Conservation (phyloP, 2,329 filamentous ascomycete species). For the Pyrenochaeta sp. region DNA sequence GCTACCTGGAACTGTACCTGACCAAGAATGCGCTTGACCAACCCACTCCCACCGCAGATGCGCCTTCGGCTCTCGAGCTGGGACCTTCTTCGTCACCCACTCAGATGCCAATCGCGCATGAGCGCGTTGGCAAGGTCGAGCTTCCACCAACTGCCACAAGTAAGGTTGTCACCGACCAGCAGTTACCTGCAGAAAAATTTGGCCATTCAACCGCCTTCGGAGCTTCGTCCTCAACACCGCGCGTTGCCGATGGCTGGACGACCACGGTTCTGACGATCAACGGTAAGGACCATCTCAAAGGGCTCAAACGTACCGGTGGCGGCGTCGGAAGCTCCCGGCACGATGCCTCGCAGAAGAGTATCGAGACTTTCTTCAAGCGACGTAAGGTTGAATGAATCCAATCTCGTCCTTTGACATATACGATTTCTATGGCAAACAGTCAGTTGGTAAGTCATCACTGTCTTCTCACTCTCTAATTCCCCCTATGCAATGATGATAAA, state of each 20-base stretch:
- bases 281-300: conserved; percentile 73
- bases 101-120: conserved; percentile 3
- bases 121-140: conserved; percentile 3
- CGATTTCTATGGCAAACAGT: not conserved
- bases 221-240: conserved; percentile 1
- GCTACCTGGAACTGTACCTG: conserved; percentile 63
- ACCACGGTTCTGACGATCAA: conserved; percentile 71
- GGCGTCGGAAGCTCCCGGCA: conserved; percentile 82
- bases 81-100: conserved; percentile 4
- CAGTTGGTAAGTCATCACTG: conserved; percentile 31
- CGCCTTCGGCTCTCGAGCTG: not conserved
- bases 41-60: not conserved
- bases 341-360: conserved; percentile 77
- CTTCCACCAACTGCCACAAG: not conserved
- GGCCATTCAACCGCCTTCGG: not conserved
- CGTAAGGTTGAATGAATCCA: conserved; percentile 51
- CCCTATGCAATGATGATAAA: conserved; percentile 61
- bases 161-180: not conserved
- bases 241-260: conserved; percentile 51
- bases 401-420: not conserved
- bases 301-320: conserved; percentile 79
- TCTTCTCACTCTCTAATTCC: conserved; percentile 17
- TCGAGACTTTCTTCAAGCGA: conserved; percentile 80
- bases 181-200: not conserved
- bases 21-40: conserved; percentile 2